Percentiles rank a stretch among this genome's conserved stretches.
Conservation (phyloP, 495 filamentous ascomycete species). For the Penicillium mononematosum region DNA sequence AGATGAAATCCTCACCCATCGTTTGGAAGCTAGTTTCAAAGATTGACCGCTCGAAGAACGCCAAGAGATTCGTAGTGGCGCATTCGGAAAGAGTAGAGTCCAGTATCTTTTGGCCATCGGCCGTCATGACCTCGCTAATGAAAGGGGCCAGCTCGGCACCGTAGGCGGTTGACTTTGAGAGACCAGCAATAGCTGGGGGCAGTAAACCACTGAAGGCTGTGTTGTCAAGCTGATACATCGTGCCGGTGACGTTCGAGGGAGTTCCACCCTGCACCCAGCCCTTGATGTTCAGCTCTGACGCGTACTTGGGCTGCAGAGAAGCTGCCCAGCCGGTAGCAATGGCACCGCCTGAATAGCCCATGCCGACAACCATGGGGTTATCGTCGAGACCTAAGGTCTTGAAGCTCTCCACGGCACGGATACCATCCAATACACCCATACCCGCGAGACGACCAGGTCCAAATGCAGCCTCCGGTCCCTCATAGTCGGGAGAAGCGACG, state of each 20-base stretch:
- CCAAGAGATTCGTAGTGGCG: constrained; percentile 20
- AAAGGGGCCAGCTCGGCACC: constrained; percentile 30
- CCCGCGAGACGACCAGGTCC: constrained; percentile 30
- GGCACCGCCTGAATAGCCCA: constrained; percentile 57
- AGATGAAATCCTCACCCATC: constrained; percentile 24
- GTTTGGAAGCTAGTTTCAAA: constrained; percentile 28
- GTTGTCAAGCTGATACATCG: constrained; percentile 28
- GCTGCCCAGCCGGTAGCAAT: constrained; percentile 55
- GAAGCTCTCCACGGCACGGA: constrained; percentile 36
- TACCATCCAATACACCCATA: constrained; percentile 36
- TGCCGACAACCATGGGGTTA: constrained; percentile 31
- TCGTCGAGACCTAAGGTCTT: constrained; percentile 22
- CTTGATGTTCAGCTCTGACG: constrained; percentile 51
- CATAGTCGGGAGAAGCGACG: constrained; percentile 36
- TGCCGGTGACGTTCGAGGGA: constrained; percentile 34
- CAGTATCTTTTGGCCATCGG: constrained; percentile 16
- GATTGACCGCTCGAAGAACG: constrained; percentile 27
- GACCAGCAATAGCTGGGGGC: constrained; percentile 30
- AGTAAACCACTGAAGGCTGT: constrained; percentile 33
- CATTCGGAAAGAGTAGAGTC: constrained; percentile 22
- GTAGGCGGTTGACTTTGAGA: constrained; percentile 32
- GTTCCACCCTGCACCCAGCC: constrained; percentile 53
- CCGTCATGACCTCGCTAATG: constrained; percentile 25
- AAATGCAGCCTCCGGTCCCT: constrained; percentile 37
- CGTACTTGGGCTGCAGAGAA: constrained; percentile 52